Conservation (phyloP, 2,329 filamentous ascomycete genomes). For the Tolypocladium nubicola region DNA sequence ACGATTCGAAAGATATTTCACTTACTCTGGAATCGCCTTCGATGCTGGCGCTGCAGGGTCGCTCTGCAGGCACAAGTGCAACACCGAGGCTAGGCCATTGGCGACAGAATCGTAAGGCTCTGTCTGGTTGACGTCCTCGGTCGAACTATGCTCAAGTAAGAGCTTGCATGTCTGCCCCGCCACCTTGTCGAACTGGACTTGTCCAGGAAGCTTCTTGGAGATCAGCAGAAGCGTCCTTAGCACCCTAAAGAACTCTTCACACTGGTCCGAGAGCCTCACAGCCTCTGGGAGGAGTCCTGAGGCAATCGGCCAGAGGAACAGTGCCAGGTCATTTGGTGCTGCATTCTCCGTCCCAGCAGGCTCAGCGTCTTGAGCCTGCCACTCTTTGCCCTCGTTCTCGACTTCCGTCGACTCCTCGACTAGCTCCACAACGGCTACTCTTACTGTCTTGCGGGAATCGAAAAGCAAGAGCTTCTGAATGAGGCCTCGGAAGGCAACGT, state of each 20-base stretch:
- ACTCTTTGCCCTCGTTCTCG: conserved; percentile 4
- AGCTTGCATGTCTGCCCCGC: conserved; percentile 18
- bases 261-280: conserved; percentile 19
- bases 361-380: not conserved
- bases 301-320: conserved; percentile 20
- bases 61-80: conserved; percentile 19
- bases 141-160: conserved; percentile 27
- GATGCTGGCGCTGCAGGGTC: conserved; percentile 14
- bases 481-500: conserved; percentile 10
- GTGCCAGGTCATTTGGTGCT: conserved; percentile 6
- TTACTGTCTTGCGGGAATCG: conserved; percentile 16
- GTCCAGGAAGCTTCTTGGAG: conserved; percentile 11
- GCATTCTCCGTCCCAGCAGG: not conserved
- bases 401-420: conserved; percentile 16
- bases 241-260: conserved; percentile 35
- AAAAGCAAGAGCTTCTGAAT: conserved; percentile 16
- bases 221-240: conserved; percentile 30
- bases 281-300: conserved; percentile 23
- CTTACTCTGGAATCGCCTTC: conserved; percentile 15
- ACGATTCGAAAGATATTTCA: not conserved
- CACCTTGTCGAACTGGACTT: conserved; percentile 18
- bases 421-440: conserved; percentile 19
- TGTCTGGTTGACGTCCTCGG: conserved; percentile 22
- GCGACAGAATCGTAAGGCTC: conserved; percentile 17
- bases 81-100: conserved; percentile 16